Conservation (phyloP, 371 early-diverging fungal species). For the Mortierella sp. region DNA sequence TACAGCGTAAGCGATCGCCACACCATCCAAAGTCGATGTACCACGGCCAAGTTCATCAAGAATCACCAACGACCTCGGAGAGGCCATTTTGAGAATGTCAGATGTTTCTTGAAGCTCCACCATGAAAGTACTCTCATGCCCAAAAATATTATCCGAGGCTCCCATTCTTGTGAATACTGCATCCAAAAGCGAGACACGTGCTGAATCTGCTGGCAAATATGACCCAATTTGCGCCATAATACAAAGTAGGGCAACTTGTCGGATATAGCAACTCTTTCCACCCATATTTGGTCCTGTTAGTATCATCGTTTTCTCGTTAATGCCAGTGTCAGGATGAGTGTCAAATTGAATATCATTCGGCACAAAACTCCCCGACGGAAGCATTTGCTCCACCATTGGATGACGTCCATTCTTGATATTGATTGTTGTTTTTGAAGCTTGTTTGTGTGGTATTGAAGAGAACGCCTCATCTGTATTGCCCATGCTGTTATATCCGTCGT, state of each 20-base stretch:
- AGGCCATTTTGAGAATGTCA: conserved; percentile 88
- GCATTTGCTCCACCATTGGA: conserved; percentile 87
- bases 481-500: neutral
- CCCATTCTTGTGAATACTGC: conserved; percentile 91
- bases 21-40: conserved; percentile 95
- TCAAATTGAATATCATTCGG: conserved; percentile 80
- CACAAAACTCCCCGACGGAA: conserved; percentile 73
- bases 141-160: conserved; percentile 77
- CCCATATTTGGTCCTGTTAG: conserved; percentile 91
- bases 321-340: neutral
- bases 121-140: conserved; percentile 97
- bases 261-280: conserved; percentile 95
- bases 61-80: conserved; percentile 86
- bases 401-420: conserved; percentile 82
- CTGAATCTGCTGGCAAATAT: conserved; percentile 92
- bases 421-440: conserved; percentile 30
- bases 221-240: conserved; percentile 96
- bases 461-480: neutral
- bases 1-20: conserved; percentile 92
- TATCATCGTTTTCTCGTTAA: conserved; percentile 58
- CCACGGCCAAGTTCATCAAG: conserved; percentile 99
- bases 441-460: conserved; percentile 5
- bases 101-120: conserved; percentile 98
- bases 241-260: conserved; percentile 74
- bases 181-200: conserved; percentile 90